A percentile compares a stretch with the other conserved stretches of the same genome.
These are phyloP conservation scores for Neurospora sp. DNA, from an alignment of 495 filamentous ascomycete genomes.

Conservation along the genomic window DNA sequence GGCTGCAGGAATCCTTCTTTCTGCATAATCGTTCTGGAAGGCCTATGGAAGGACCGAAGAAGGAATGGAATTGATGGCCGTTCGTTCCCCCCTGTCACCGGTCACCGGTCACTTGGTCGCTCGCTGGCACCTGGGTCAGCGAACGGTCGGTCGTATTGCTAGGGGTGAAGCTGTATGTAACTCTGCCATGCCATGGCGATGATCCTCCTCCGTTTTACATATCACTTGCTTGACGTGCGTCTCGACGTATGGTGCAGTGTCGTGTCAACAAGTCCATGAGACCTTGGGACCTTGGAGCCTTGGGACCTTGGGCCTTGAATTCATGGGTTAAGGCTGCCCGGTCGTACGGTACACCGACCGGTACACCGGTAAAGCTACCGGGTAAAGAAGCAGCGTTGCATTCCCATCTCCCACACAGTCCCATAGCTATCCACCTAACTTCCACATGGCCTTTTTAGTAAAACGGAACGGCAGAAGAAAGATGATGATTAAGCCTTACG, in stretches of 20 bases:
- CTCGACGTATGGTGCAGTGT: too few species aligned
- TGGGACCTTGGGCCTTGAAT: not conserved
- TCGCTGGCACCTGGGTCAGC: too few species aligned
- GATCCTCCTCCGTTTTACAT: not conserved
- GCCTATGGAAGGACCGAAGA: too few species aligned
- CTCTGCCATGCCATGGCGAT: not conserved
- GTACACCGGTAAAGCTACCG: not conserved
- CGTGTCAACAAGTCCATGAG: too few species aligned
- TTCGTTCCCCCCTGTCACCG: not conserved
- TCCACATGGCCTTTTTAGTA: not conserved
- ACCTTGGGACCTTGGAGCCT: too few species aligned
- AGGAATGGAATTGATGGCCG: not conserved
- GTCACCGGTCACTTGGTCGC: not conserved
- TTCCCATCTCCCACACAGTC: not conserved
- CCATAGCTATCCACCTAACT: not conserved
- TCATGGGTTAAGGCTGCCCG: not conserved
- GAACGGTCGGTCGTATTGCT: too few species aligned
- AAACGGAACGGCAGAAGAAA: not conserved
- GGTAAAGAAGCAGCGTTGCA: not conserved
- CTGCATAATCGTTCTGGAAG: too few species aligned
- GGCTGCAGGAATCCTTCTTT: not conserved
- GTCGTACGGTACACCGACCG: not conserved
- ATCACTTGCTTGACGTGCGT: too few species aligned
- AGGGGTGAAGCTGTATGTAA: not conserved
- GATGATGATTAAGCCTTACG: not conserved